Evolutionary conservation across 2,329 filamentous ascomycete genomes (phyloP), one percentile per base, ranked within the genome.

Genomic region (Ilyonectria robusta): DNA sequence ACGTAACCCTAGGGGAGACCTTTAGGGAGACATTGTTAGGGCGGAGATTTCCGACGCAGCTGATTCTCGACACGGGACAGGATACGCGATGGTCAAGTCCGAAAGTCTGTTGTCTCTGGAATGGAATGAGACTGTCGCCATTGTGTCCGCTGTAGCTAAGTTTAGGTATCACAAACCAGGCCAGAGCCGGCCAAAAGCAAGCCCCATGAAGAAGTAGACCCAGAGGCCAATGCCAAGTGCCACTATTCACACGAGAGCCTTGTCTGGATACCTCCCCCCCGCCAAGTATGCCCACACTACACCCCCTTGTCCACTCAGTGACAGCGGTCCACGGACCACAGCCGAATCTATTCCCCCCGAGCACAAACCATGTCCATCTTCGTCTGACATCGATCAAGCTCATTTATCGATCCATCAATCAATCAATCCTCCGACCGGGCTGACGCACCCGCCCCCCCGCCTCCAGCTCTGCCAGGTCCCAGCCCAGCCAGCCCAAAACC

Each of bases 401-500:
- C 17, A 42, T 33, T n/a, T n/a, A 53, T 53, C 50, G 35, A 23
- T 33, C 31, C n/a, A 53, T 53, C 50, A 53, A 23, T 53, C n/a
- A 53, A 53, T 53, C 17, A 21, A 35, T 53, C 50, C n/a, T 35
- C 50, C 50, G 50, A 35, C 29, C 31, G n/a, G 50, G 29, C n/a
- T 53, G 29, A 53, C 31, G 29, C 50, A n/a, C 8, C 6, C n/a
- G 29, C n/a, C n/a, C 31, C 50, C 50, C 31, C 50, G 50, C 31
- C 50, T 53, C 50, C 50, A 53, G 50, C 50, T 53, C 33, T 35
- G n/a, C 50, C 50, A 37, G 50, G 50, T 53, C 50, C 50, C 26
- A 42, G 15, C 60, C 59, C 67, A 58, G 26, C 46, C 44, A 23
- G 57, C 35, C 59, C 53, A 37, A 54, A 42, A 37, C 37, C 31